Evolutionary conservation across 306 rosid species (phyloP), one percentile per base, ranked within the genome.

Genomic region (Trifolium subterraneum): DNA sequence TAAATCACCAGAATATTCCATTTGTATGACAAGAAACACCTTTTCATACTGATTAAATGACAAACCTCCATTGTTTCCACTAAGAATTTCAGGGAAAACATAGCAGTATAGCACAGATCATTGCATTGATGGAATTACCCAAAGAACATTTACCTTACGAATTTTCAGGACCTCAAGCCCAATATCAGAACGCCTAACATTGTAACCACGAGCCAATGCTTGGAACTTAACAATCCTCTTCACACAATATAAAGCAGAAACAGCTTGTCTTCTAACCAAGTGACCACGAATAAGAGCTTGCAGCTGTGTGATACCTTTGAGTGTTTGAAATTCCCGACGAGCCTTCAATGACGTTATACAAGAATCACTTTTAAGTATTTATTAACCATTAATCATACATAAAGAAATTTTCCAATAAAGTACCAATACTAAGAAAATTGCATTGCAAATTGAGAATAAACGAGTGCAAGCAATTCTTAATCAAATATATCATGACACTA

Each of bases 191-290:
- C 58, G 68, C 35, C 91, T 72, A 82, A 81, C 89, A 44, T 55
- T 79, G 72, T 42, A 65, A 59, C 91, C 94, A n/a, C 87, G 85
- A 78, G 72, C 79, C 67, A 59, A 19, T 22, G 88, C 88, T 80
- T 85, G 92, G 27, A 83, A 33, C 71, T 83, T 79, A 69, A 79
- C 83, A 52, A 89, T 81, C 73, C 88, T 80, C 79, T 73, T 75
- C 81, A 85, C 77, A 69, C 87, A 82, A 85, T 70, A 68, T 23
- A 88, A 78, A 50, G 92, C 85, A 68, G 90, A 63, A 78, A 83
- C 72, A 33, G 90, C 92, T 71, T 88, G 88, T 73, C 90, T 88
- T 71, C 88, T 83, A 69, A 78, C 84, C 85, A 88, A 67, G 78
- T 75, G 81, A 33, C 88, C 90, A 16, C 88, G 90, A 45, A 86